phyloP scores from a whole-genome alignment of 2,329 filamentous ascomycete genomes.

The Beauveria asiatica region DNA sequence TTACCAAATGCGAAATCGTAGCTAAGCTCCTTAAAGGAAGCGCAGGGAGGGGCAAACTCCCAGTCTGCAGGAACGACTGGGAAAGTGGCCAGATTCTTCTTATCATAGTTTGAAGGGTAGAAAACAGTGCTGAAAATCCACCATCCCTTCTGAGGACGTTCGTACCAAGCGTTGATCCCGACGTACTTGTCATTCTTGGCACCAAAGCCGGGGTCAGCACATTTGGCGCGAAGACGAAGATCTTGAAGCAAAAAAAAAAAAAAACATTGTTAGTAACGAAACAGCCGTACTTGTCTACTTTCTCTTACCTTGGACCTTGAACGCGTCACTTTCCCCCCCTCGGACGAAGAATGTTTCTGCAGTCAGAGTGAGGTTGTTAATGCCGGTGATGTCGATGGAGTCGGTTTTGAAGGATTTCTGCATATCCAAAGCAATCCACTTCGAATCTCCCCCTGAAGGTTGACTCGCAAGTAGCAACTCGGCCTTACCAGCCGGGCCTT shows the following conservation, averaged over 20 bases:
- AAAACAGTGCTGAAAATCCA: neutral
- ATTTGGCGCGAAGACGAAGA: neutral
- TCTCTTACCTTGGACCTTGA: neutral
- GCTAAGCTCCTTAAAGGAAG: neutral
- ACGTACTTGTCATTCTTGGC: neutral
- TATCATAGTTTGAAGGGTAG: neutral
- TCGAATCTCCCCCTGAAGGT: neutral
- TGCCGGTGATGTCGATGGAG: neutral
- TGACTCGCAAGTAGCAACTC: neutral
- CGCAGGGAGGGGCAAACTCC: neutral
- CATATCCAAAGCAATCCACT: neutral
- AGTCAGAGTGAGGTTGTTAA: neutral
- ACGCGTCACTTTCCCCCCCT: neutral
- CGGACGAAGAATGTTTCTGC: neutral
- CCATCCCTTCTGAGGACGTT: neutral
- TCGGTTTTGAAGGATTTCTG: neutral
- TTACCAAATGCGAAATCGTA: neutral
- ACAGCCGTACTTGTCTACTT: neutral
- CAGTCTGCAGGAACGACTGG: neutral
- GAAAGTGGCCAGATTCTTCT: neutral
- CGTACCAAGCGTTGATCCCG: neutral
- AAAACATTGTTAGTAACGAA: neutral
- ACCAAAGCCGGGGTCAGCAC: neutral
- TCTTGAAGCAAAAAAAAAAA: neutral
- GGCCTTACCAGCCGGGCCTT: neutral